Conservation (phyloP, 257 asterid species). For the Buddleja alternifolia region DNA sequence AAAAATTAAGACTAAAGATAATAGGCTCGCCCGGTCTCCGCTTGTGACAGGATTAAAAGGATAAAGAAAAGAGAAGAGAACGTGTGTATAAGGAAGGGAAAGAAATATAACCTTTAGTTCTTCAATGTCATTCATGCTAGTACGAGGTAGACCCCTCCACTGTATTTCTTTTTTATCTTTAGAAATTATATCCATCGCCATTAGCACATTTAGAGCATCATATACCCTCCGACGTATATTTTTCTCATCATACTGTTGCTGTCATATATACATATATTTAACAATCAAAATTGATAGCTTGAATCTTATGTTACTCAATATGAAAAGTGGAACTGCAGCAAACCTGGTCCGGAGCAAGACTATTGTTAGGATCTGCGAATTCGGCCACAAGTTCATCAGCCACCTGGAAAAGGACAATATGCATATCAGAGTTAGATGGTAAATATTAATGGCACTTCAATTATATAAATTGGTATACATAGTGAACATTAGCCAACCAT, state of each 20-base stretch:
- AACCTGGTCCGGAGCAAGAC: constrained; percentile 89
- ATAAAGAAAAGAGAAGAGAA: background rate
- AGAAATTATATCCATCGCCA: constrained; percentile 99
- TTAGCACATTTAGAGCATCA: constrained; percentile 93
- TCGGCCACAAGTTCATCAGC: constrained; percentile 99
- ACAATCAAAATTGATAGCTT: constrained; percentile 22
- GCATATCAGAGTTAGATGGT: constrained; percentile 26
- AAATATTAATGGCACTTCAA: constrained; percentile 2
- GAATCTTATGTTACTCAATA: constrained; percentile 16
- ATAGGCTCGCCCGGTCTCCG: too few relatives aligned
- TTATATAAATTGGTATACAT: constrained; percentile 3
- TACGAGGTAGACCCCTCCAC: constrained; percentile 95
- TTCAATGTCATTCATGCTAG: constrained; percentile 86
- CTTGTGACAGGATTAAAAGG: background rate
- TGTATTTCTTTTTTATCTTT: constrained; percentile 98
- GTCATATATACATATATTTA: constrained; percentile 29
- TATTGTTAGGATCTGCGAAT: constrained; percentile 75
- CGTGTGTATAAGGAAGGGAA: constrained; percentile 13
- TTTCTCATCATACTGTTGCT: constrained; percentile 99
- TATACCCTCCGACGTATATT: constrained; percentile 95
- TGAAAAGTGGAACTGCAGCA: constrained; percentile 21
- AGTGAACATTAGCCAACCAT: background rate
- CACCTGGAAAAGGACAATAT: constrained; percentile 53
- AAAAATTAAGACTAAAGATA: too few relatives aligned
- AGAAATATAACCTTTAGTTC: constrained; percentile 65